Conservation (phyloP, 2,329 filamentous ascomycete species). For the Aspergillus brasiliensis region DNA sequence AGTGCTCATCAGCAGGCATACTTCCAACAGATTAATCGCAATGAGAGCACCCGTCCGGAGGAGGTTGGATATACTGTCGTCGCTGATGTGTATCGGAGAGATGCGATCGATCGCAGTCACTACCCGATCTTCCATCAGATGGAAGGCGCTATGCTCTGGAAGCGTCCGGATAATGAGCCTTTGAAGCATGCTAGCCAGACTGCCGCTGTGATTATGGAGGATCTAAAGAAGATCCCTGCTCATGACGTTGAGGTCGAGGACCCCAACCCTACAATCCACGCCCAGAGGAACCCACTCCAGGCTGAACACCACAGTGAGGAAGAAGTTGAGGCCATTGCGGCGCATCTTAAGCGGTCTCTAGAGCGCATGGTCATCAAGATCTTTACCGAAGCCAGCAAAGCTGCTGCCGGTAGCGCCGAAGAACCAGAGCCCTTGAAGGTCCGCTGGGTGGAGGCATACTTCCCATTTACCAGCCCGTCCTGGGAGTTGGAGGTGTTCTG, state of each 20-base stretch:
- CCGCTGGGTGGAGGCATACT: slow-evolving; percentile 95
- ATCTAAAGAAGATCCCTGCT: slow-evolving; percentile 70
- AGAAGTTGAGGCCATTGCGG: slow-evolving; percentile 79
- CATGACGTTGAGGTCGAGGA: slow-evolving; percentile 81
- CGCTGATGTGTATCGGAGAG: slow-evolving; percentile 91
- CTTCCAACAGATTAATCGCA: slow-evolving; percentile 66
- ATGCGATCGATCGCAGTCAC: slow-evolving; percentile 92
- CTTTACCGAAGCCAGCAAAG: slow-evolving; percentile 74
- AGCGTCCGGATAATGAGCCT: slow-evolving; percentile 54
- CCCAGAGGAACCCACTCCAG: slow-evolving; percentile 82
- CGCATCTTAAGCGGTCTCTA: slow-evolving; percentile 84
- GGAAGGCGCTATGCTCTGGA: slow-evolving; percentile 92
- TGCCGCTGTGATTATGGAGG: slow-evolving; percentile 65
- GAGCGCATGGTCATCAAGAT: slow-evolving; percentile 89
- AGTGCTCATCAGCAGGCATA: slow-evolving; percentile 87
- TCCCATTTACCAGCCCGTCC: slow-evolving; percentile 92
- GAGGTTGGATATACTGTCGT: slow-evolving; percentile 81
- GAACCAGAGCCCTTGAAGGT: slow-evolving; percentile 75
- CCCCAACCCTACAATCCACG: slow-evolving; percentile 74
- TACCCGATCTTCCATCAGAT: slow-evolving; percentile 99
- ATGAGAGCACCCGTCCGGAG: slow-evolving; percentile 36
- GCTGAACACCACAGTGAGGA: slow-evolving; percentile 66
- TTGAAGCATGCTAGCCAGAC: slow-evolving; percentile 45
- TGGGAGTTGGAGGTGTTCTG: slow-evolving; percentile 98
- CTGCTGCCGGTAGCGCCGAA: slow-evolving; percentile 61